Base-by-base conservation (phyloP, 768 basidiomycete genomes). In the Boletus coccyginus region DNA sequence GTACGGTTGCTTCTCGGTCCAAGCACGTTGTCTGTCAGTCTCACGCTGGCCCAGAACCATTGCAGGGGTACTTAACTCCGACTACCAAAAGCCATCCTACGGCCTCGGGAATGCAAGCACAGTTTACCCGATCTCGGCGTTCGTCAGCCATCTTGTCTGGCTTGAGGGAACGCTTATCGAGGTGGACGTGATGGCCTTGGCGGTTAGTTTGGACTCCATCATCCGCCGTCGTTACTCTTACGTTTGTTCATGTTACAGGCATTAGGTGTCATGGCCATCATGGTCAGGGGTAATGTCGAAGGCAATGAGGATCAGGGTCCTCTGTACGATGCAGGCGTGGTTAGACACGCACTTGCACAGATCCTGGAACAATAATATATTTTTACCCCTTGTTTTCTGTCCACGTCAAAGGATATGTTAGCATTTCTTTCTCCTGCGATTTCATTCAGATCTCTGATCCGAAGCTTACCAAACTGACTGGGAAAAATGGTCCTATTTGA, bases 121-220 rank as follows among this genome's bases (percentile, higher is more conserved):
- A 5, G 81, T 77, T 19, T 91, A 89, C 64, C 90, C 90, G 7
- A 72, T 84, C 7, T 88, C 88, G 17, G 87, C 90, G 1, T 92
- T 94, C 66, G 76, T 97, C 57, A 94, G 92, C 7, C 92, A 96
- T 71, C 70, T 97, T 29, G 82, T 94, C 5, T 88, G 89, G 71
- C 78, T 94, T 11, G 79, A 83, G 63, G 86, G 81, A 3, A 81
- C 85, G 5, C 64, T 66, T 10, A 81, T 97, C 10, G 59, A 70
- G 0, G 83, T 96, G 24, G 86, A 96, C 66, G 75, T 77, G 39
- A 67, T 70, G 45, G 72, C 70, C 11, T 80, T 94, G 46, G 80
- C 80, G 42, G 94, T 92, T 63, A 66, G 85, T 44, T 47, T 40
- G 31, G 19, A 27, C 44, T 52, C 24, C 48, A 46, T 50, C 57